phyloP scores from a whole-genome alignment of 495 filamentous ascomycete species.

The Talaromyces stipitatus region DNA sequence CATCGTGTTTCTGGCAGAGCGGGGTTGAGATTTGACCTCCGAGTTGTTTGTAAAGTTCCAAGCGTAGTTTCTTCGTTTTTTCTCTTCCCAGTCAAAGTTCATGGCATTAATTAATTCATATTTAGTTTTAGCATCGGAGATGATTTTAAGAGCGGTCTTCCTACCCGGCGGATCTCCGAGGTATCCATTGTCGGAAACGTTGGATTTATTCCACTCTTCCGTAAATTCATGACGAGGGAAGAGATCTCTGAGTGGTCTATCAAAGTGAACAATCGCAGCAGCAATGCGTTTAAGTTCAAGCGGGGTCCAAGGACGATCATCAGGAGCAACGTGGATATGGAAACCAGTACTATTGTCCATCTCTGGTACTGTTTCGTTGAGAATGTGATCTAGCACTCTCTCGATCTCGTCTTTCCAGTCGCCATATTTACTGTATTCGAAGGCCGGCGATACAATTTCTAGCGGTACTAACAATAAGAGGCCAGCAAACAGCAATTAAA shows the following conservation, averaged over 20 bases:
- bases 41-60: not conserved
- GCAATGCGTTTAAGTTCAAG: not conserved
- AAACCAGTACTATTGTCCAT: not conserved
- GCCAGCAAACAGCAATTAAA: not conserved
- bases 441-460: not conserved
- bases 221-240: not conserved
- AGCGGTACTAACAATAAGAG: not conserved
- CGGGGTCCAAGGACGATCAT: not conserved
- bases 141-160: not conserved
- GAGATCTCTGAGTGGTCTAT: not conserved
- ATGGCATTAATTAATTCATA: not conserved
- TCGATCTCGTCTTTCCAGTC: not conserved
- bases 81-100: not conserved
- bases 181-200: not conserved
- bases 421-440: not conserved
- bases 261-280: not conserved
- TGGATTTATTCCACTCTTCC: not conserved
- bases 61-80: not conserved
- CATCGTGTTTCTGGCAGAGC: not conserved
- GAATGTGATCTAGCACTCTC: not conserved
- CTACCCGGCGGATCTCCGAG: not conserved
- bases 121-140: not conserved
- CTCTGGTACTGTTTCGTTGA: not conserved
- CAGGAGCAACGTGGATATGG: not conserved
- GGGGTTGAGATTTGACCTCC: too few relatives aligned